Conservation (phyloP, 495 filamentous ascomycete genomes). For the Podospora didyma region DNA sequence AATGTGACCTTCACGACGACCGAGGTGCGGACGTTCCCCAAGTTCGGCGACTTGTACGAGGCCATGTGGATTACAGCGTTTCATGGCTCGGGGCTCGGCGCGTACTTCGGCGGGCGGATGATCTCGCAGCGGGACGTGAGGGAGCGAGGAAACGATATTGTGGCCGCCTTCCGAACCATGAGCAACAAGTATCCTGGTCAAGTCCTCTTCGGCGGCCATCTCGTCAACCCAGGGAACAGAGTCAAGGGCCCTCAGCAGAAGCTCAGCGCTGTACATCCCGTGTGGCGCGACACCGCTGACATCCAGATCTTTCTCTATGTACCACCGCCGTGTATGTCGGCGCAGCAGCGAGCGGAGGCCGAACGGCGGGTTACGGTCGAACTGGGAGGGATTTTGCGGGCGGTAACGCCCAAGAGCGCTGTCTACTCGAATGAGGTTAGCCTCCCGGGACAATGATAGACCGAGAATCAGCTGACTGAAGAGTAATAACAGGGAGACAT, state of each 20-base stretch:
- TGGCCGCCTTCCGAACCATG: slow-evolving; percentile 19
- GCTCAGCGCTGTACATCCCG: slow-evolving; percentile 46
- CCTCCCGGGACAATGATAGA: background rate
- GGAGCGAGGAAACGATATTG: slow-evolving; percentile 23
- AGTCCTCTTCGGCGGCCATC: slow-evolving; percentile 22
- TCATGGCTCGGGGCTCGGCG: background rate
- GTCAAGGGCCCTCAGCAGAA: slow-evolving; percentile 8
- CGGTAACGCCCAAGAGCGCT: slow-evolving; percentile 21
- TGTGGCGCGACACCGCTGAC: slow-evolving; percentile 32
- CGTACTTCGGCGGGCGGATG: slow-evolving; percentile 11
- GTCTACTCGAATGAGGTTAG: slow-evolving; percentile 40
- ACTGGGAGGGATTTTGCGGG: slow-evolving; percentile 13
- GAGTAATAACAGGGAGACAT: slow-evolving; percentile 33
- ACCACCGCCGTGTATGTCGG: slow-evolving; percentile 2
- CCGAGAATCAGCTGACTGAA: too few species aligned
- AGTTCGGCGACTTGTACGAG: slow-evolving; percentile 7
- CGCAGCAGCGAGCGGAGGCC: slow-evolving; percentile 3
- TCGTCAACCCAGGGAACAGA: slow-evolving; percentile 31
- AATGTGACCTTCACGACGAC: slow-evolving; percentile 21
- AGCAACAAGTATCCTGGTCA: slow-evolving; percentile 15
- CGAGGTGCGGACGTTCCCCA: background rate
- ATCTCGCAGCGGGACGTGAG: slow-evolving; percentile 18
- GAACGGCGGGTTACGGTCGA: slow-evolving; percentile 4
- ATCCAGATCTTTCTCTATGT: slow-evolving; percentile 10
- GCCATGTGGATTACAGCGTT: slow-evolving; percentile 1